Evolutionary conservation across 805 yeast species (phyloP).

Genomic region (Jamesozyma lodderae): DNA sequence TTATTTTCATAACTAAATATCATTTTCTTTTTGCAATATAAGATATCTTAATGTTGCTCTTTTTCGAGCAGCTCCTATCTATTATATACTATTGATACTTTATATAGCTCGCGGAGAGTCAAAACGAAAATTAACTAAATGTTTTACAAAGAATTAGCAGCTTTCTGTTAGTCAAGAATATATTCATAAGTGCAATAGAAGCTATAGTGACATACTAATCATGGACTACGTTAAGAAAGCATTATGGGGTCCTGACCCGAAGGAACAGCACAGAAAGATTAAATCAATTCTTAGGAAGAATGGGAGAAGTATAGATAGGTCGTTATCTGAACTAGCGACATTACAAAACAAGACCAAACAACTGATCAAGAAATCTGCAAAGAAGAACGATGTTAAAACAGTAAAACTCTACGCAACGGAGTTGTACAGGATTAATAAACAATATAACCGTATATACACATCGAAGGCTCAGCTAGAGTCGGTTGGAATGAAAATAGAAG

Average conservation of each 20-base stretch:
- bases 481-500: constrained; percentile 81
- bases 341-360: constrained; percentile 71
- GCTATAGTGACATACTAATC: no score
- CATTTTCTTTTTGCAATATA: no score
- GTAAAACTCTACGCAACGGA: constrained; percentile 80
- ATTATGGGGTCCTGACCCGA: constrained; percentile 95
- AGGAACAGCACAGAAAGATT: constrained; percentile 72
- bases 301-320: constrained; percentile 71
- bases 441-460: constrained; percentile 60
- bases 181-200: no score
- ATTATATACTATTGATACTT: no score
- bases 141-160: no score
- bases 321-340: constrained; percentile 46
- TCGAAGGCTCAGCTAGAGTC: constrained; percentile 83
- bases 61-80: no score
- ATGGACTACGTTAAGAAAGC: constrained; percentile 85
- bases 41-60: no score
- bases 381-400: constrained; percentile 63
- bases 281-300: constrained; percentile 75
- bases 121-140: no score
- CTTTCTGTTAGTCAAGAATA: no score
- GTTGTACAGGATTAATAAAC: constrained; percentile 61
- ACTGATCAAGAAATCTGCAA: constrained; percentile 65
- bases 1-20: no score
- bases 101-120: no score